phyloP scores from a whole-genome alignment of 1,139 yeast species.

The Blastobotrys illinoisensis region DNA sequence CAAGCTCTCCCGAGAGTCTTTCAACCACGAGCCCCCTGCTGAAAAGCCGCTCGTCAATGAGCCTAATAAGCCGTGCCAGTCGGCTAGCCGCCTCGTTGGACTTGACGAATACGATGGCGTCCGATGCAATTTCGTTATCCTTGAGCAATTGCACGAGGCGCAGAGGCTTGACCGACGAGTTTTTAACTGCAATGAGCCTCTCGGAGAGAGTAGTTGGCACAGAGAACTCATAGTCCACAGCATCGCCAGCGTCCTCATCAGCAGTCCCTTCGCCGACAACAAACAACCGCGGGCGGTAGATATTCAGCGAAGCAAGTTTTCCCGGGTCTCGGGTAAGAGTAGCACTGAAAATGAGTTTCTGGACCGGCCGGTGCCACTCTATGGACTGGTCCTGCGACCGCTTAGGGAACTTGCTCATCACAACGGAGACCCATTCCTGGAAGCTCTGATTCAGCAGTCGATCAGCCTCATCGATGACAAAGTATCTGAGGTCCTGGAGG shows the following conservation, averaged over 20 bases:
- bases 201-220: slow-evolving; percentile 37
- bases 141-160: slow-evolving; percentile 53
- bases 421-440: slow-evolving; percentile 82
- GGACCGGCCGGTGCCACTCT: slow-evolving; percentile 31
- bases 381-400: slow-evolving; percentile 11
- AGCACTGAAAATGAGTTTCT: slow-evolving; percentile 82
- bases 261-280: slow-evolving; percentile 44
- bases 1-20: slow-evolving; percentile 36
- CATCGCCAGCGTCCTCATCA: slow-evolving; percentile 18
- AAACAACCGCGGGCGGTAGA: slow-evolving; percentile 63
- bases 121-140: slow-evolving; percentile 23
- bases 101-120: slow-evolving; percentile 64
- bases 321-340: slow-evolving; percentile 93
- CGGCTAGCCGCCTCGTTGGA: slow-evolving; percentile 85
- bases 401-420: slow-evolving; percentile 44
- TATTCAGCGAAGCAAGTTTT: slow-evolving; percentile 63
- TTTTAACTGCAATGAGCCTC: slow-evolving; percentile 24
- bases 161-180: slow-evolving; percentile 59
- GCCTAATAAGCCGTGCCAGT: slow-evolving; percentile 53
- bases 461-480: slow-evolving; percentile 95
- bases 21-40: slow-evolving; percentile 21
- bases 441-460: slow-evolving; percentile 82
- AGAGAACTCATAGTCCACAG: slow-evolving; percentile 47
- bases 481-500: slow-evolving; percentile 51
- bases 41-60: slow-evolving; percentile 37